Conservation (phyloP, 441 rosid genomes). For the Gossypium aridum region DNA sequence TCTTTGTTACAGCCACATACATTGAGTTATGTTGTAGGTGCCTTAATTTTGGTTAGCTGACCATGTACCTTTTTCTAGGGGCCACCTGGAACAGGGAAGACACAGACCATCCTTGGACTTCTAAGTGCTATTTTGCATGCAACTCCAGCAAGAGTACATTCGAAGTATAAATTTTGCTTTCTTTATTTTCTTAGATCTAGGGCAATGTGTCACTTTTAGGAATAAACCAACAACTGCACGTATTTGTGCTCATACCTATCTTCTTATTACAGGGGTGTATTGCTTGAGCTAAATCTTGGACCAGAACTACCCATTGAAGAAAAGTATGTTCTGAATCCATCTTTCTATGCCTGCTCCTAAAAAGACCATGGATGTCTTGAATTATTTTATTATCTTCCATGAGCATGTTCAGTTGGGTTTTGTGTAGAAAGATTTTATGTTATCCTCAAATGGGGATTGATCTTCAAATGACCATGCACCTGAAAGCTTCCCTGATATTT, state of each 20-base stretch:
- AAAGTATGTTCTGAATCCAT: conserved; percentile 46
- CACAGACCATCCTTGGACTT: conserved; percentile 91
- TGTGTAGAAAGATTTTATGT: not conserved
- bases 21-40: not conserved
- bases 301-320: conserved; percentile 58
- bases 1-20: not conserved
- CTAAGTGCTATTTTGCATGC: conserved; percentile 96
- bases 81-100: conserved; percentile 99
- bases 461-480: not conserved
- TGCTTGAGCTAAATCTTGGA: conserved; percentile 38
- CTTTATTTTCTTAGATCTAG: not conserved
- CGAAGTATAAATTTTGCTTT: conserved; percentile 40
- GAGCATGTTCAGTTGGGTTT: not conserved
- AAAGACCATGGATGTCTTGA: not conserved
- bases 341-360: not conserved
- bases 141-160: conserved; percentile 65
- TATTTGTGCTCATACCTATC: not conserved
- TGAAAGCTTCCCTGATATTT: not conserved
- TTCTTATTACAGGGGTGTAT: conserved; percentile 35
- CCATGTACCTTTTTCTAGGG: conserved; percentile 45
- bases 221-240: not conserved
- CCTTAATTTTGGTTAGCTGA: conserved; percentile 11
- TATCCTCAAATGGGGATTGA: not conserved
- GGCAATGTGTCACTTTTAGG: not conserved
- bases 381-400: not conserved